Evolutionary conservation across 768 basidiomycete genomes (phyloP), one percentile per base, ranked within the genome.

Genomic region (Hygrophorus pudorinus): DNA sequence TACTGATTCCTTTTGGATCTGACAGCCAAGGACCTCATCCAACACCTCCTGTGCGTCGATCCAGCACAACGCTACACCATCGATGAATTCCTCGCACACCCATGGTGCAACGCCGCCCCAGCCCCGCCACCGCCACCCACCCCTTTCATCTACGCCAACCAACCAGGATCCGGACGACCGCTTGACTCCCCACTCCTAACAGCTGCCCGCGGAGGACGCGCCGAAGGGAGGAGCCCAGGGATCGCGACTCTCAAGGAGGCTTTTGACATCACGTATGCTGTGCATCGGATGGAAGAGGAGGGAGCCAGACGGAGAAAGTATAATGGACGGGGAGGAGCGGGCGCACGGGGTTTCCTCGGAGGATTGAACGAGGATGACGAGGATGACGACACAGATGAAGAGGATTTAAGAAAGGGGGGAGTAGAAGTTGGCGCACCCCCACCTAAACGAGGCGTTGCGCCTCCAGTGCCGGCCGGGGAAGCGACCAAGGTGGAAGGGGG

Each of bases 271-370:
- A 94, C 96, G 1, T 97, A 97, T 61, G 94, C 96, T 3, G 96
- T 99, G 0, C 96, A 99, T 62, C 81, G 94, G 13, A 98, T 98
- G 94, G 94, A 97, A 60, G 96, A 99, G 62, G 96, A 99, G 63
- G 94, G 92, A 11, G 87, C 86, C 0, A 75, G 88, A 44, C 70
- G 89, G 41, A 75, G 86, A 18, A 89, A 85, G 37, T 85, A 85
- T 63, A 81, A 85, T 44, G 83, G 80, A 9, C 73, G 77, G 3
- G 83, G 81, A 13, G 89, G 85, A 21, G 84, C 80, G 0, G 92
- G 91, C 16, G 65, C 66, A 2, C 75, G 79, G 41, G 86, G 86
- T 3, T 88, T 85, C 68, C 65, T 97, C 16, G 72, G 72, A 7
- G 89, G 85, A 4, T 72, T 99, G 51, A 96, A 98, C 60, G 96